Evolutionary conservation across 2,329 filamentous ascomycete species (phyloP).

Genomic region (Chaetothyriales sp.): DNA sequence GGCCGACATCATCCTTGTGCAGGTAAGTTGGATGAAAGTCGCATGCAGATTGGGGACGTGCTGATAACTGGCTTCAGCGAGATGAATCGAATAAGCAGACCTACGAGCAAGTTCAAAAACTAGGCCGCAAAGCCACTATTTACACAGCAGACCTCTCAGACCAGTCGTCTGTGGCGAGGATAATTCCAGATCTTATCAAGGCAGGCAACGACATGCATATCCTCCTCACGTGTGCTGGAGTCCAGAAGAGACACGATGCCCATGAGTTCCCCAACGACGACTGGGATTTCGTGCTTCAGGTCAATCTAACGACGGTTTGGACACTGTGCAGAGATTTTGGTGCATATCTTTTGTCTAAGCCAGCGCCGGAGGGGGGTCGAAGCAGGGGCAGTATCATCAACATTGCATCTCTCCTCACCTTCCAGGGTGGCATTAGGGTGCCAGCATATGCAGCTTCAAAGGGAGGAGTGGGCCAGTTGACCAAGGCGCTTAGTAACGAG

Average conservation of each 20-base stretch:
- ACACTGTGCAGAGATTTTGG: conserved; percentile 63
- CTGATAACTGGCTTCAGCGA: conserved; percentile 24
- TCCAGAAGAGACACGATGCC: conserved; percentile 65
- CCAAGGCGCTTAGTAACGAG: conserved; percentile 74
- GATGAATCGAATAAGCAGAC: conserved; percentile 36
- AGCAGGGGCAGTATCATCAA: conserved; percentile 53
- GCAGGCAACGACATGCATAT: conserved; percentile 52
- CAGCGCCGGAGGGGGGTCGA: conserved; percentile 18
- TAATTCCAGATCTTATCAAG: conserved; percentile 27
- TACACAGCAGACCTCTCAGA: conserved; percentile 33
- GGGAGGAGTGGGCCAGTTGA: conserved; percentile 71
- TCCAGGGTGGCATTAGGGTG: conserved; percentile 78
- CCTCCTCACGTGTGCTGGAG: conserved; percentile 74
- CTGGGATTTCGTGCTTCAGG: conserved; percentile 71
- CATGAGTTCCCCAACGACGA: conserved; percentile 62
- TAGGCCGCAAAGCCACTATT: conserved; percentile 30
- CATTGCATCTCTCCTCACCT: conserved; percentile 64
- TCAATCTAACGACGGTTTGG: conserved; percentile 76
- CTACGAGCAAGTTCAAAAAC: conserved; percentile 24
- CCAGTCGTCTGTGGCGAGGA: conserved; percentile 26
- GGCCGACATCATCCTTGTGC: conserved; percentile 29
- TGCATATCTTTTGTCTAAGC: conserved; percentile 57
- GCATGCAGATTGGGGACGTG: background rate
- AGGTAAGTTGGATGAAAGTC: conserved; percentile 19
- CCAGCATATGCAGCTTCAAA: conserved; percentile 80